These are phyloP conservation scores for Tremellales sp. DNA, from an alignment of 1,284 basidiomycete genomes.

Conservation along the genomic window DNA sequence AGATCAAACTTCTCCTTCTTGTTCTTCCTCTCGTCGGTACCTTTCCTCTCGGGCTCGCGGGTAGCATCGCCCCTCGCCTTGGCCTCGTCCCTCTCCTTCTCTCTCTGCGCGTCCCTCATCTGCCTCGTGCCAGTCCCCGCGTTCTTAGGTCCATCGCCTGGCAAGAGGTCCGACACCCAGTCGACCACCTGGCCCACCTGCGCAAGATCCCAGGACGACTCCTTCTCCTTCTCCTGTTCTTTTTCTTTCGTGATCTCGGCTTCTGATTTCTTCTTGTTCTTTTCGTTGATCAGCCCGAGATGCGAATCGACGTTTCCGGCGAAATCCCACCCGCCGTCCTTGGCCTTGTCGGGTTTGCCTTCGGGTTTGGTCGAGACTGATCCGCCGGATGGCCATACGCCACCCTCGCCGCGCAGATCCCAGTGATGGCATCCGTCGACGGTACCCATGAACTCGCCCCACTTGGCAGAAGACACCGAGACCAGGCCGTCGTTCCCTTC, in stretches of 20 bases:
- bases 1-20: slow-evolving; percentile 48
- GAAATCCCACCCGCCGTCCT: slow-evolving; percentile 24
- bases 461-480: slow-evolving; percentile 78
- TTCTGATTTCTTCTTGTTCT: slow-evolving; percentile 1
- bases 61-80: slow-evolving; percentile 6
- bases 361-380: slow-evolving; percentile 15
- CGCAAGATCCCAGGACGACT: slow-evolving; percentile 37
- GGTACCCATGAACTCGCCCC: slow-evolving; percentile 89
- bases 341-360: slow-evolving; percentile 20
- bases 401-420: slow-evolving; percentile 81
- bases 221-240: not conserved
- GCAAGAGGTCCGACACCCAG: slow-evolving; percentile 47
- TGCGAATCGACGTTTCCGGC: slow-evolving; percentile 16
- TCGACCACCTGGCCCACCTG: slow-evolving; percentile 48
- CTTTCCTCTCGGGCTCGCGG: slow-evolving; percentile 7
- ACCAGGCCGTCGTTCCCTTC: slow-evolving; percentile 97
- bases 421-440: slow-evolving; percentile 94
- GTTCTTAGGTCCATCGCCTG: slow-evolving; percentile 26
- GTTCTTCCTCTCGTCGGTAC: slow-evolving; percentile 28
- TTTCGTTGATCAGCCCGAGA: slow-evolving; percentile 14
- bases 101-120: slow-evolving; percentile 38
- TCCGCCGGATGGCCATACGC: slow-evolving; percentile 43
- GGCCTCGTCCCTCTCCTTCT: slow-evolving; percentile 28
- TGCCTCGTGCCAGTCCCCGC: slow-evolving; percentile 37
- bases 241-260: not conserved